These are phyloP conservation scores for Myriosclerotinia curreyana DNA, from an alignment of 2,329 filamentous ascomycete species.

Conservation along the genomic window DNA sequence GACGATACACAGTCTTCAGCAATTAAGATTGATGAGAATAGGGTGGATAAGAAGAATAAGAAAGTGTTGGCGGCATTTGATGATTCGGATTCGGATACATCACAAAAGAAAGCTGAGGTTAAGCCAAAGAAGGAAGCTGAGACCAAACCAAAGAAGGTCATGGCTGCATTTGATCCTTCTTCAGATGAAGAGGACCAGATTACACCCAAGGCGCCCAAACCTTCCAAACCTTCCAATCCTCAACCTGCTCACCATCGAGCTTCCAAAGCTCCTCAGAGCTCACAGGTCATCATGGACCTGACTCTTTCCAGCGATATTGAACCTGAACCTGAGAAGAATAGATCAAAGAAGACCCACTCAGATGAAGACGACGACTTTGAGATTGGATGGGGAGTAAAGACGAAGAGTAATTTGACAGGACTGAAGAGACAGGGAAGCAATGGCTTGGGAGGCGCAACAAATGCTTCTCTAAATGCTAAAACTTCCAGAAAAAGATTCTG, in stretches of 20 bases:
- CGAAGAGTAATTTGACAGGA: constrained; percentile 21
- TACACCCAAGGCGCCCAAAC: constrained; percentile 2
- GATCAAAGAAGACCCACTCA: not conserved
- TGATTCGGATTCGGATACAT: constrained; percentile 16
- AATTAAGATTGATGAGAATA: constrained; percentile 24
- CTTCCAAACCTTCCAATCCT: constrained; percentile 4
- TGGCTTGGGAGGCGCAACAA: constrained; percentile 26
- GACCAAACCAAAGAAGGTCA: constrained; percentile 21
- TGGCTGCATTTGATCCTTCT: constrained; percentile 21
- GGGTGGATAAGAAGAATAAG: constrained; percentile 28
- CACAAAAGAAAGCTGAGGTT: constrained; percentile 18
- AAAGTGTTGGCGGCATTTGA: constrained; percentile 24
- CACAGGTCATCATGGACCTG: constrained; percentile 42
- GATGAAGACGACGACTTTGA: constrained; percentile 23
- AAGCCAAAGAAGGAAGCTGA: constrained; percentile 15
- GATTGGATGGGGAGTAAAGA: constrained; percentile 29
- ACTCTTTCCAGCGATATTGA: constrained; percentile 34
- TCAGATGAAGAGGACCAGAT: constrained; percentile 17
- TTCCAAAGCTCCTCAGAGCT: constrained; percentile 33
- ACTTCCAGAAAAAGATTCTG: constrained; percentile 25
- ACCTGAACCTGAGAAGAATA: constrained; percentile 15
- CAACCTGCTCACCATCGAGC: constrained; percentile 30
- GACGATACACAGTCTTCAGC: constrained; percentile 36
- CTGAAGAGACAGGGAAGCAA: constrained; percentile 24
- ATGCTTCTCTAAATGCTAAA: constrained; percentile 25